Base-by-base conservation (phyloP, 257 asterid genomes). In the Nyctanthes arbortristis region DNA sequence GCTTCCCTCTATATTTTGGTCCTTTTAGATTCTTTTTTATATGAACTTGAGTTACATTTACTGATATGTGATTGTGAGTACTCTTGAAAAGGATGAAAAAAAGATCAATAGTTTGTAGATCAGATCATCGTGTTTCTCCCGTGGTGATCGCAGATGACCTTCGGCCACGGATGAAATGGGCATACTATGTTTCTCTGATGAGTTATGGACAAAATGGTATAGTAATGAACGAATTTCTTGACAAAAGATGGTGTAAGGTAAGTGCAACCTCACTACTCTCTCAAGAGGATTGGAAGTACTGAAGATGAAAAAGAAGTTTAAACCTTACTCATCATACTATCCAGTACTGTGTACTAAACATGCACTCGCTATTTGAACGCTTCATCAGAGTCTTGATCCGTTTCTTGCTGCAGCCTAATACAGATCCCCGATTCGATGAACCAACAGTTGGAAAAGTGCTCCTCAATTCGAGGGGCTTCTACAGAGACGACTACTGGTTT, bases 381-480 rank as follows among this genome's bases (percentile, higher is more conserved):
- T 20, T 0, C 29, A 60, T 43, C 3, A 11, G 25, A 65, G 29
- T 29, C 22, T 1, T 29, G 27, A 24, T 32, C 9, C 36, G 1
- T 45, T 58, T 65, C 58, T 40, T 65, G 39, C 9, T 73, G 80
- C 84, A 85, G 91, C 89, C 82, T 18, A 82, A 82, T 71, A 70
- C 70, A n/a, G 93, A 87, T 69, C 78, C 83, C 7, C 67, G 70
- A 43, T 54, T 74, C 66, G 25, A 63, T 56, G 71, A 77, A 67
- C 74, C 87, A 10, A 80, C 90, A 1, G 85, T 87, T 1, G 90
- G 93, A 32, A 79, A 80, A 74, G 87, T 78, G 49, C 87, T 87
- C 43, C 89, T 81, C 61, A 33, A 71, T 14, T 60, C 84, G 27
- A 84, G 83, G 59, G 86, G 89, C 63, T 81, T 88, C 73, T 78